These are phyloP conservation scores for Hawksworthiomyces lignivorus DNA, from an alignment of 2,329 filamentous ascomycete species.

Conservation along the genomic window DNA sequence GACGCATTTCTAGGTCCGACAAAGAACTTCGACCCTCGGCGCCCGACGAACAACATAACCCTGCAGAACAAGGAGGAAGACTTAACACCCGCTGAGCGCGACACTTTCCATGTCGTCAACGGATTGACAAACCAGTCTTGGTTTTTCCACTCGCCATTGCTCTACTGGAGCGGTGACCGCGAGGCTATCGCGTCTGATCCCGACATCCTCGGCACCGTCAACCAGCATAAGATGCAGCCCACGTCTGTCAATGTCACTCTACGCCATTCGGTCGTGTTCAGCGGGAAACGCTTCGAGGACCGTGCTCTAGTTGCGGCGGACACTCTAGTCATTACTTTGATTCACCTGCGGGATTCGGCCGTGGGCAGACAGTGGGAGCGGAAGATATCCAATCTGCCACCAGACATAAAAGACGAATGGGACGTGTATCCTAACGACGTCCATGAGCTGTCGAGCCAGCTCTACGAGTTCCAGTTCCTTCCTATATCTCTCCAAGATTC, in stretches of 20 bases:
- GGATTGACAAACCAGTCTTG: slow-evolving; percentile 56
- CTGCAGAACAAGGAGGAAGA: slow-evolving; percentile 24
- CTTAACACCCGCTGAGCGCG: slow-evolving; percentile 38
- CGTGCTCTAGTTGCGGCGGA: slow-evolving; percentile 63
- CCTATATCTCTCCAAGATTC: slow-evolving; percentile 63
- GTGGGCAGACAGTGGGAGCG: slow-evolving; percentile 59
- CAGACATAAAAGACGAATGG: slow-evolving; percentile 47
- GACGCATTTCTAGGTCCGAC: slow-evolving; percentile 59
- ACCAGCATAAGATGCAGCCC: slow-evolving; percentile 51
- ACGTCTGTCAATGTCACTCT: slow-evolving; percentile 67
- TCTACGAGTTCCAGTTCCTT: slow-evolving; percentile 73
- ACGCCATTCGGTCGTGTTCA: slow-evolving; percentile 72
- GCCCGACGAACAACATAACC: slow-evolving; percentile 19
- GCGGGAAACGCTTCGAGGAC: slow-evolving; percentile 68
- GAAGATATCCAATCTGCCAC: slow-evolving; percentile 46
- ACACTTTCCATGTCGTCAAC: slow-evolving; percentile 51
- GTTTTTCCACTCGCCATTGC: slow-evolving; percentile 76
- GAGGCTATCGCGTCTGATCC: slow-evolving; percentile 50
- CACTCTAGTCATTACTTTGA: slow-evolving; percentile 68
- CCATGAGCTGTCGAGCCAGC: slow-evolving; percentile 43
- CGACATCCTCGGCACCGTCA: slow-evolving; percentile 62
- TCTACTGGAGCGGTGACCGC: slow-evolving; percentile 69
- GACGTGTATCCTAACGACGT: slow-evolving; percentile 57
- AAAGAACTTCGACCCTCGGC: slow-evolving; percentile 44
- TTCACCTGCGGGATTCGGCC: slow-evolving; percentile 59